Base-by-base conservation (phyloP, 2,329 filamentous ascomycete genomes). In the Aspergillus intermedius region DNA sequence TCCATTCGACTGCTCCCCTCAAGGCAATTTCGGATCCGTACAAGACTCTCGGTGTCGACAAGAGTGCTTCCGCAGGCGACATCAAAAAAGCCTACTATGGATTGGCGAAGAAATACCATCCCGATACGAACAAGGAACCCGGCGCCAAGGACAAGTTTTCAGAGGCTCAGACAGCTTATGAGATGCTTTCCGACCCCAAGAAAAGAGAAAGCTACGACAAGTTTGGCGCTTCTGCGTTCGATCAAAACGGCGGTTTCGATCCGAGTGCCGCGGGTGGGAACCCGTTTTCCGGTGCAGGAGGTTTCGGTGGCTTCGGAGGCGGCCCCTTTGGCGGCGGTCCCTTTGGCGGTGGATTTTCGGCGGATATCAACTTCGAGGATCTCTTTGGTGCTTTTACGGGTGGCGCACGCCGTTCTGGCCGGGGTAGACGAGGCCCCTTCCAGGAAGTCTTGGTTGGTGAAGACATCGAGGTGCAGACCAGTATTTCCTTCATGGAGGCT, bases 31-130 rank as follows among this genome's bases (percentile, higher is more conserved):
- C 88, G 66, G 87, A 98, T 62, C 93, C 93, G 1, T 98, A 98
- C 70, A 81, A 83, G 56, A 80, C 87, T 3, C 83, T 98, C 23
- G 93, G 93, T 12, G 88, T 98, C 25, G 77, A 77, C 61, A 95
- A 91, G 68, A 79, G 72, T 53, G 88, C 93, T n/a, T 84, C 88
- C 1, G 75, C 89, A 3, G 76, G 82, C 51, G 91, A 97, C 32
- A 97, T 98, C 67, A 98, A 98, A 69, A 97, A 96, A 70, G 91
- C 93, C 3, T 98, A 98, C 75, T 98, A 98, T 67, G 88, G 91
- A 45, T 77, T 97, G 50, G 93, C 93, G 17, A 98, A 98, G 72
- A 98, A 97, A 65, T 98, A 83, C 67, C 93, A 98, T 63, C 93
- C 93, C 7, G 93, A 98, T 67, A 97, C 93, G 32, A 98, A 97